phyloP scores from a whole-genome alignment of 2,329 filamentous ascomycete species.

The Arachnomyces sp. region DNA sequence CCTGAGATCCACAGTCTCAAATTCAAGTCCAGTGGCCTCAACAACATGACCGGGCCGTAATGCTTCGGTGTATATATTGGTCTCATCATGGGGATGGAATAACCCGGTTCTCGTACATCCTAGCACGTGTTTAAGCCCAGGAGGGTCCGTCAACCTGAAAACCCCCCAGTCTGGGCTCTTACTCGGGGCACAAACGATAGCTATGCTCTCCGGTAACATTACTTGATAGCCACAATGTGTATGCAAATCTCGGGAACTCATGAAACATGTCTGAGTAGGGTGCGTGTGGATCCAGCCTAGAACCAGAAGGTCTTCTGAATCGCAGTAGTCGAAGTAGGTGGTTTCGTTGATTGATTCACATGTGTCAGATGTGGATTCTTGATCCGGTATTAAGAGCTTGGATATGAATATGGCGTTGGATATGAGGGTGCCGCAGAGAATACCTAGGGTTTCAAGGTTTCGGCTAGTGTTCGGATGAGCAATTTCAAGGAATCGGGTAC shows the following conservation, averaged over 20 bases:
- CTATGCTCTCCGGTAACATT: constrained; percentile 93
- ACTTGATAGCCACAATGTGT: constrained; percentile 92
- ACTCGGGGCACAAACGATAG: constrained; percentile 88
- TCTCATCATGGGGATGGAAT: constrained; percentile 70
- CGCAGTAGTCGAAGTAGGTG: constrained; percentile 81
- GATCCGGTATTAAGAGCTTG: constrained; percentile 81
- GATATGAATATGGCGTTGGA: constrained; percentile 92
- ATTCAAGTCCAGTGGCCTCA: constrained; percentile 58
- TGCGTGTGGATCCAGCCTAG: constrained; percentile 98
- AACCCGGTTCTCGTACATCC: constrained; percentile 69
- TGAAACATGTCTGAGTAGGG: constrained; percentile 92
- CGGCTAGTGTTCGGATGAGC: constrained; percentile 68
- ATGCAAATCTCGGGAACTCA: constrained; percentile 89
- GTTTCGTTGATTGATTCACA: constrained; percentile 89
- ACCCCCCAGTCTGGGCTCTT: constrained; percentile 72
- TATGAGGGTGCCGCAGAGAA: constrained; percentile 82
- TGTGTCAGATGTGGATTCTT: constrained; percentile 82
- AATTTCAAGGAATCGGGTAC: constrained; percentile 64
- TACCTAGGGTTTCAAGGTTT: constrained; percentile 91
- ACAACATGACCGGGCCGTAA: constrained; percentile 63
- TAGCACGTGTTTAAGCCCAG: constrained; percentile 77
- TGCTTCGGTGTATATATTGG: constrained; percentile 72
- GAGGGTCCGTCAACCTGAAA: constrained; percentile 88
- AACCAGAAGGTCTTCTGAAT: constrained; percentile 72
- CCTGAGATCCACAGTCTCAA: constrained; percentile 59